Percentiles rank a stretch among this genome's conserved stretches.
Conservation (phyloP, 768 basidiomycete species). For the Agrocybe praecox region DNA sequence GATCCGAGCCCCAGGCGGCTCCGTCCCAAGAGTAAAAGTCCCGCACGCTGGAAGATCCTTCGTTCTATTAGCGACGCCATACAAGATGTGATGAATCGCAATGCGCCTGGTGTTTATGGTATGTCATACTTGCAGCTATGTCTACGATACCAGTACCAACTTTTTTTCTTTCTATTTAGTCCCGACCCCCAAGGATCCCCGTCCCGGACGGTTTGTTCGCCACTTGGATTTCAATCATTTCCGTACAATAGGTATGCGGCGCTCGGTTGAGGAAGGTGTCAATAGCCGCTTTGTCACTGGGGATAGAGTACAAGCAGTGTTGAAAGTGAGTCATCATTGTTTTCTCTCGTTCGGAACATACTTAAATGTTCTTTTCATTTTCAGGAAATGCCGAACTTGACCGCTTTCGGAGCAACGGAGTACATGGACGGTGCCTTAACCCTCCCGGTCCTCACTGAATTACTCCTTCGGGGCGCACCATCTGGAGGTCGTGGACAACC, state of each 20-base stretch:
- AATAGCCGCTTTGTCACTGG: conserved; percentile 93
- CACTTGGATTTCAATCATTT: conserved; percentile 97
- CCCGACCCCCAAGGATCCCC: conserved; percentile 67
- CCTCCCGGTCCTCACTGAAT: conserved; percentile 81
- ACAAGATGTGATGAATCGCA: conserved; percentile 64
- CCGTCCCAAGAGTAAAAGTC: conserved; percentile 76
- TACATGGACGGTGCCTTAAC: conserved; percentile 97
- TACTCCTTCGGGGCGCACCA: conserved; percentile 83
- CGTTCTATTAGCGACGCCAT: conserved; percentile 79
- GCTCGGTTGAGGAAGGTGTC: conserved; percentile 88
- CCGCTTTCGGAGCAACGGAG: conserved; percentile 93
- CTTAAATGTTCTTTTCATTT: neutral
- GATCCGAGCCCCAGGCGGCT: conserved; percentile 82
- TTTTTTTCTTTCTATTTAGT: conserved; percentile 40
- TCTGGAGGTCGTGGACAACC: conserved; percentile 72
- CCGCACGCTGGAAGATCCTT: conserved; percentile 83
- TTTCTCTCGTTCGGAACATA: conserved; percentile 6
- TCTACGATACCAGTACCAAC: neutral
- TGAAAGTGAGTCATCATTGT: conserved; percentile 56
- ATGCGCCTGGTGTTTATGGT: conserved; percentile 76
- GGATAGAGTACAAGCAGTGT: conserved; percentile 74
- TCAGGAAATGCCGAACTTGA: conserved; percentile 88
- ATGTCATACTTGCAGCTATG: conserved; percentile 22
- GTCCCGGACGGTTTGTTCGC: conserved; percentile 79
- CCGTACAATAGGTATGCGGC: conserved; percentile 93